Conservation (phyloP, 164 flowering plant genomes). For the Nymphaea thermarum region DNA sequence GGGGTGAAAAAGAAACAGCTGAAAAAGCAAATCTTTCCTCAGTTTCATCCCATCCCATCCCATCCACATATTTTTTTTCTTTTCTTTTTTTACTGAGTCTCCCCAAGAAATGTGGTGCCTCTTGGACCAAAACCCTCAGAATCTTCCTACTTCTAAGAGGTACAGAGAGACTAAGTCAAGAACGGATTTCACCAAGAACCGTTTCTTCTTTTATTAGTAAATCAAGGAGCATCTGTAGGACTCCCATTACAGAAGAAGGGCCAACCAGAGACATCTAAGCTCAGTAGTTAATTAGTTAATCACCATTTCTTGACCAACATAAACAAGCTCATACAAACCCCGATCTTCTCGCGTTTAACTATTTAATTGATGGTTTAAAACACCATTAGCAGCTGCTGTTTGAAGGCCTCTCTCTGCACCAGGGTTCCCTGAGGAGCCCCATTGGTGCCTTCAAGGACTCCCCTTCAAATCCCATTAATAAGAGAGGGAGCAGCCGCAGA, state of each 20-base stretch:
- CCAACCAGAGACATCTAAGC: background rate
- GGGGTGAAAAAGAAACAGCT: background rate
- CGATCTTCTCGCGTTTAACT: background rate
- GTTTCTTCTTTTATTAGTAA: background rate
- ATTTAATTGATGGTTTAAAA: background rate
- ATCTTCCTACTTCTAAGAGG: background rate
- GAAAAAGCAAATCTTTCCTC: background rate
- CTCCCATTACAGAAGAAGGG: background rate
- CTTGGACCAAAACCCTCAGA: background rate
- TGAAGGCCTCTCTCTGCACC: background rate
- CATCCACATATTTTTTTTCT: background rate
- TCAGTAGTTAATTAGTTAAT: background rate
- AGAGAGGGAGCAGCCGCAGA: background rate
- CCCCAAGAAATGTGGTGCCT: background rate
- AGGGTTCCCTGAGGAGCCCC: slow-evolving; percentile 2
- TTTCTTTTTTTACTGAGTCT: background rate
- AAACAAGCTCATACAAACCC: background rate
- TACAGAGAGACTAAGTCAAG: background rate
- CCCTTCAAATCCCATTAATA: background rate
- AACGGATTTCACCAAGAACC: background rate
- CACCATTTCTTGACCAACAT: background rate
- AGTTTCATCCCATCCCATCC: background rate
- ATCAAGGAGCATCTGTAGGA: background rate
- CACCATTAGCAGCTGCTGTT: background rate
- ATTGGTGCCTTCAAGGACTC: background rate